Evolutionary conservation across 306 rosid genomes (phyloP), one percentile per base, ranked within the genome.

Genomic region (Carpinus viminea): DNA sequence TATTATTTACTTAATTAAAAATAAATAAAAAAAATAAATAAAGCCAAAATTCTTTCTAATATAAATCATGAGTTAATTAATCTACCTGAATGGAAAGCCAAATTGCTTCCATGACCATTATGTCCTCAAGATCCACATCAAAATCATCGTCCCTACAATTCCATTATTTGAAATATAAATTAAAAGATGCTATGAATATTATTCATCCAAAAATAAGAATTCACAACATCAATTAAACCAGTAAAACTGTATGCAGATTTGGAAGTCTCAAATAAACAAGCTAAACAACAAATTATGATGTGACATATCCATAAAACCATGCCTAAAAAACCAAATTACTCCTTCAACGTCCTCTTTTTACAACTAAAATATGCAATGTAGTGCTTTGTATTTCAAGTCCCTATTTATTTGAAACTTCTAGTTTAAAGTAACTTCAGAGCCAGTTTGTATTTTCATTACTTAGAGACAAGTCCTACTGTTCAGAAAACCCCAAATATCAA

Each of bases 101-200:
- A 71, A 93, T 91, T 85, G 99, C 99, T 90, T 96, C 99, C 90
- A 93, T 96, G 88, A 96, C 91, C 99, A 96, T 96, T 83, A 96
- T 87, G 85, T 93, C 99, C 86, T 96, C 99, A 53, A 96, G 96
- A 87, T 96, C 99, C 26, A 90, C 80, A 55, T 95, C 99, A 81
- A 96, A 89, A 73, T 91, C 98, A 74, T 91, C 96, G 70, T 93
- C 98, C 88, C 99, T 96, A 87, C 79, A 76, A 83, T 79, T 86
- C 78, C 48, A 59, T 53, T 34, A 65, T 65, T 84, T 18, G 36
- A 66, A 47, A 41, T 34, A 68, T 28, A 46, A 28, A 66, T 45
- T n/a, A 16, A 10, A 68, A 18, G 21, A 28, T 45, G 68, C 55
- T 34, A 7, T 36, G 73, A 8, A 70, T 60, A 68, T n/a, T 68